Conservation (phyloP, 1,284 basidiomycete genomes). For the Ganoderma lucidum region DNA sequence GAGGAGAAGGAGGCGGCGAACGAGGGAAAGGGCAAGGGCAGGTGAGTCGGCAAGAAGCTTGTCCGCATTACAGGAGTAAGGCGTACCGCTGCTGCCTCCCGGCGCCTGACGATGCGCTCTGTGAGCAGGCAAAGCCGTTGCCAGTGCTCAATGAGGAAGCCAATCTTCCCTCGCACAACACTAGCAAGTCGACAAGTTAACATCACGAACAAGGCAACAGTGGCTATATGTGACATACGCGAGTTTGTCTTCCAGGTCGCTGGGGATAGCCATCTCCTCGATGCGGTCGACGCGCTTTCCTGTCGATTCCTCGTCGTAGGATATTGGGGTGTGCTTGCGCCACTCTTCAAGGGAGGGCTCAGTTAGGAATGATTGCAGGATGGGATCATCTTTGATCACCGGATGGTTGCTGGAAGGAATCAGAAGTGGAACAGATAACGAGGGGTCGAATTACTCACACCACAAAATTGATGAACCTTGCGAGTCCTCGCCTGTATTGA, state of each 20-base stretch:
- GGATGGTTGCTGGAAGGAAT: constrained; percentile 80
- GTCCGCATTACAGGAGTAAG: constrained; percentile 67
- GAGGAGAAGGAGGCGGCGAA: constrained; percentile 41
- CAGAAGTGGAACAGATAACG: constrained; percentile 9
- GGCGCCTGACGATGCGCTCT: constrained; percentile 86
- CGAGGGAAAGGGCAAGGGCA: constrained; percentile 53
- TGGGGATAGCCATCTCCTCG: constrained; percentile 92
- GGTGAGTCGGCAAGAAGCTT: constrained; percentile 71
- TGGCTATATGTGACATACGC: constrained; percentile 53
- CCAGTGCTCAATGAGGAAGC: constrained; percentile 86
- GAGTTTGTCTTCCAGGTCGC: constrained; percentile 90
- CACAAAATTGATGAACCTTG: constrained; percentile 82
- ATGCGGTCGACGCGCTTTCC: constrained; percentile 83
- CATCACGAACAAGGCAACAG: neutral
- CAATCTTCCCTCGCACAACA: constrained; percentile 74
- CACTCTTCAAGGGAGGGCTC: constrained; percentile 86
- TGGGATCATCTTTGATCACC: constrained; percentile 84
- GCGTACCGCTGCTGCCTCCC: constrained; percentile 89
- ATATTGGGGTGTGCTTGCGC: constrained; percentile 77
- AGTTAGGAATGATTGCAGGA: constrained; percentile 83
- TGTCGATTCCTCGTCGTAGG: constrained; percentile 87
- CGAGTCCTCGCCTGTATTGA: constrained; percentile 74
- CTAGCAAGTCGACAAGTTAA: constrained; percentile 45
- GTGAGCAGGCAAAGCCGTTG: constrained; percentile 86
- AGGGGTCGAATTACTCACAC: constrained; percentile 55